A percentile compares a stretch with the other conserved stretches of the same genome.
phyloP scores from a whole-genome alignment of 2,329 filamentous ascomycete genomes.

The Exophiala sideris region DNA sequence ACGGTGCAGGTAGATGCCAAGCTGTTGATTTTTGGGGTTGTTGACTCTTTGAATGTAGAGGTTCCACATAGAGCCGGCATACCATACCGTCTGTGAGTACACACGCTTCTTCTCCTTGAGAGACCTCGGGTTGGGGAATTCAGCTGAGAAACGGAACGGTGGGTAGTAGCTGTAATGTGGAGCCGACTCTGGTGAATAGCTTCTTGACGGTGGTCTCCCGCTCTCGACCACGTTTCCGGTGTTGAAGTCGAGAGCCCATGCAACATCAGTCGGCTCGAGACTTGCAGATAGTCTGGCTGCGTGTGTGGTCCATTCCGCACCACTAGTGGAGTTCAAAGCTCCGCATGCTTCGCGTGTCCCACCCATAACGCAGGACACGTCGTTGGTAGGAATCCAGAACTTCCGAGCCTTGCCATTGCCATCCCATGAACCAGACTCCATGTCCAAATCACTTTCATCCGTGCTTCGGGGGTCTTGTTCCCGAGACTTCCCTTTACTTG shows the following conservation, averaged over 20 bases:
- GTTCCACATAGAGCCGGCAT: slow-evolving; percentile 59
- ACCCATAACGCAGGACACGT: slow-evolving; percentile 56
- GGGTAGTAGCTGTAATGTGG: slow-evolving; percentile 52
- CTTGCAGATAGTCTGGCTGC: slow-evolving; percentile 48
- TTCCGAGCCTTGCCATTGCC: slow-evolving; percentile 53
- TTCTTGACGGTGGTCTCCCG: slow-evolving; percentile 21
- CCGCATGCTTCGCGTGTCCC: slow-evolving; percentile 52
- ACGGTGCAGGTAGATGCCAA: slow-evolving; percentile 59
- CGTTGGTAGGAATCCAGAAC: slow-evolving; percentile 56
- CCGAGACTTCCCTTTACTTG: slow-evolving; percentile 46
- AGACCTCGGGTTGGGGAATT: slow-evolving; percentile 55
- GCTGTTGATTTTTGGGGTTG: slow-evolving; percentile 53
- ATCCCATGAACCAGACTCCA: slow-evolving; percentile 52
- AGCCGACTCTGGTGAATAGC: slow-evolving; percentile 18
- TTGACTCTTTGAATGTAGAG: slow-evolving; percentile 61
- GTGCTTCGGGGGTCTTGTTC: slow-evolving; percentile 22
- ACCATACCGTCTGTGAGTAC: slow-evolving; percentile 58
- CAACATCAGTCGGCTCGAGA: slow-evolving; percentile 53
- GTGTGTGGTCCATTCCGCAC: slow-evolving; percentile 31
- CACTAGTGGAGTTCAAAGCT: slow-evolving; percentile 45
- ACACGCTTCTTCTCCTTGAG: slow-evolving; percentile 59
- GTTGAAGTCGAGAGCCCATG: slow-evolving; percentile 55
- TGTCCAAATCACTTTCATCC: slow-evolving; percentile 33
- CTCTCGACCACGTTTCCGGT: slow-evolving; percentile 41
- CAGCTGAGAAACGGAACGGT: slow-evolving; percentile 57